These are phyloP conservation scores for Hirsutella rhossiliensis DNA, from an alignment of 2,329 filamentous ascomycete genomes.

Conservation along the genomic window DNA sequence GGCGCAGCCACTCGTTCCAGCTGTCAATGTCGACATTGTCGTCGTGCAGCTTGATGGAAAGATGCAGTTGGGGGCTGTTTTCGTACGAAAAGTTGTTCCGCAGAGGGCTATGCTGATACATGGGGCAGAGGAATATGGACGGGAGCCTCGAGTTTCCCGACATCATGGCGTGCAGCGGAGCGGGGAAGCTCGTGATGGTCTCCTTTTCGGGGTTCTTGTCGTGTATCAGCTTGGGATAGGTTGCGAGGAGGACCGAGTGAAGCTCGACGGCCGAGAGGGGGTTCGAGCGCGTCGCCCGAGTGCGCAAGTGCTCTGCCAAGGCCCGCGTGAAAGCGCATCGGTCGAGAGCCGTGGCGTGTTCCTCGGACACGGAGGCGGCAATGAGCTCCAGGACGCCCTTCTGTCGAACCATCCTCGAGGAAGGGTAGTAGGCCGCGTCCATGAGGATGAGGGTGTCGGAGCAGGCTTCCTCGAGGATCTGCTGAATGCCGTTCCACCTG, in stretches of 20 bases:
- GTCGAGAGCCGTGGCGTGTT: conserved; percentile 33
- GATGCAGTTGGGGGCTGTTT: conserved; percentile 33
- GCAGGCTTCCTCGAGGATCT: conserved; percentile 40
- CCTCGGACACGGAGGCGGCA: conserved; percentile 41
- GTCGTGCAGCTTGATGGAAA: conserved; percentile 38
- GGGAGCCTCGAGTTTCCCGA: conserved; percentile 40
- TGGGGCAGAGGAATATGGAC: conserved; percentile 42
- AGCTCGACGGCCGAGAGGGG: conserved; percentile 40
- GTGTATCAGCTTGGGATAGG: conserved; percentile 38
- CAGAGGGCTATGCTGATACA: conserved; percentile 28
- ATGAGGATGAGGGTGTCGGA: conserved; percentile 46
- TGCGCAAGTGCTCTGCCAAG: conserved; percentile 36
- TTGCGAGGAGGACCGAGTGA: conserved; percentile 38
- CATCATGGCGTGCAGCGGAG: conserved; percentile 43
- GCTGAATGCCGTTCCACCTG: conserved; percentile 44
- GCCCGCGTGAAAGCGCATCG: conserved; percentile 40
- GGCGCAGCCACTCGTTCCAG: conserved; percentile 46
- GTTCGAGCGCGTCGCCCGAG: conserved; percentile 29
- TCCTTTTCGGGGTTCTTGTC: conserved; percentile 36
- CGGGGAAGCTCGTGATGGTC: conserved; percentile 34
- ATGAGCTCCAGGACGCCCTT: conserved; percentile 44
- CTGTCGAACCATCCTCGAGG: conserved; percentile 37
- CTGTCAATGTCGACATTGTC: conserved; percentile 38
- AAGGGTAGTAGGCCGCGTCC: conserved; percentile 46
- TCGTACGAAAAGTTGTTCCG: conserved; percentile 26